Percentiles rank a stretch among this genome's conserved stretches.
Evolutionary conservation across 495 filamentous ascomycete species (phyloP).

Genomic region (Daldinia caldariorum): DNA sequence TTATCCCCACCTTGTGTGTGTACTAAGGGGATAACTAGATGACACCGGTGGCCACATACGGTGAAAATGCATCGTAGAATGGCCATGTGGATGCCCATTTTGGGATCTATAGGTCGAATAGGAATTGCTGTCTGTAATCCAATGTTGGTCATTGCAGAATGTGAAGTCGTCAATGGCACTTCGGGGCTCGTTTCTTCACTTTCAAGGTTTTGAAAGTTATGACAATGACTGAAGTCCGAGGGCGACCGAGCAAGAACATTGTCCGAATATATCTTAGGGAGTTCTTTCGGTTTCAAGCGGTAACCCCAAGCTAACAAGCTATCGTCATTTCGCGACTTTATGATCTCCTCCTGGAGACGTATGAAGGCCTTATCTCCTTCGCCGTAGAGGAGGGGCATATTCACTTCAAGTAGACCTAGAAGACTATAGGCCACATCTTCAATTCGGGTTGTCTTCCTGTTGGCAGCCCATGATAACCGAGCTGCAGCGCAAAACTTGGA

Average conservation of each 20-base stretch:
- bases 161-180: slow-evolving; percentile 18
- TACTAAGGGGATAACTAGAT: slow-evolving; percentile 20
- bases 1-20: slow-evolving; percentile 17
- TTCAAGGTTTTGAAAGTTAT: slow-evolving; percentile 16
- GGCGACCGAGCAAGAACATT: slow-evolving; percentile 26
- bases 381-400: slow-evolving; percentile 47
- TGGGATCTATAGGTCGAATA: slow-evolving; percentile 17
- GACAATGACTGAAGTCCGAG: slow-evolving; percentile 22
- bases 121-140: slow-evolving; percentile 21
- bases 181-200: slow-evolving; percentile 18
- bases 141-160: slow-evolving; percentile 31
- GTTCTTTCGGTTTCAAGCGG: background rate
- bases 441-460: slow-evolving; percentile 37
- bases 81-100: slow-evolving; percentile 15
- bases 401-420: slow-evolving; percentile 45
- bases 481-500: slow-evolving; percentile 24
- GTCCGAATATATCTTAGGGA: background rate
- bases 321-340: slow-evolving; percentile 37
- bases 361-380: slow-evolving; percentile 42
- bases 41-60: slow-evolving; percentile 8
- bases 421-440: slow-evolving; percentile 48
- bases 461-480: slow-evolving; percentile 20
- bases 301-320: slow-evolving; percentile 40
- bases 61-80: slow-evolving; percentile 17
- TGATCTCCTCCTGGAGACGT: slow-evolving; percentile 44